A percentile compares a stretch with the other conserved stretches of the same genome.
Evolutionary conservation across 2,329 filamentous ascomycete genomes (phyloP).

Genomic region (Neofusicoccum parvum): DNA sequence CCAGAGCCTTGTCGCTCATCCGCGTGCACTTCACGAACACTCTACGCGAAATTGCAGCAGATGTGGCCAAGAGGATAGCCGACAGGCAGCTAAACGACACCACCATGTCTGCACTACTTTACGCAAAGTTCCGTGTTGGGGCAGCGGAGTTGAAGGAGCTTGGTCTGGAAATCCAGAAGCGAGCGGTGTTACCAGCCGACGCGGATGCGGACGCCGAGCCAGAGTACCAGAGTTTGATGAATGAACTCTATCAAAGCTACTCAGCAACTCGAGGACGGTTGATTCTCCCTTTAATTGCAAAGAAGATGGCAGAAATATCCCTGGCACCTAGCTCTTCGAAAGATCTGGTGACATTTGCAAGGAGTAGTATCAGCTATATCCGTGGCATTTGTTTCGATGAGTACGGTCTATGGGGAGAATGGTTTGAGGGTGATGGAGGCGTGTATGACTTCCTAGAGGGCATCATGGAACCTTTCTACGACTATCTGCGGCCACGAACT

Average conservation of each 20-base stretch:
- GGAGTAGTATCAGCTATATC: conserved; percentile 66
- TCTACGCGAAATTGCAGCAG: conserved; percentile 64
- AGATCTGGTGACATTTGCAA: conserved; percentile 66
- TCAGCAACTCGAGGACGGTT: conserved; percentile 60
- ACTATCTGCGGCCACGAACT: conserved; percentile 64
- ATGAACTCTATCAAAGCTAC: conserved; percentile 66
- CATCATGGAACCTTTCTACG: conserved; percentile 68
- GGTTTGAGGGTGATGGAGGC: conserved; percentile 65
- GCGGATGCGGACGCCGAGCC: conserved; percentile 60
- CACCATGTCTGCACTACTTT: conserved; percentile 69
- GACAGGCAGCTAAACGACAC: conserved; percentile 71
- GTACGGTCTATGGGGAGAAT: conserved; percentile 67
- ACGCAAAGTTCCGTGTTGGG: conserved; percentile 70
- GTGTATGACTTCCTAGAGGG: conserved; percentile 68
- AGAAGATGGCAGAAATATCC: conserved; percentile 60
- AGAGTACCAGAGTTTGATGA: conserved; percentile 67
- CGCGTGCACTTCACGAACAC: conserved; percentile 66
- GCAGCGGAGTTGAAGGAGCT: conserved; percentile 67
- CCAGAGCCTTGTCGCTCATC: conserved; percentile 66
- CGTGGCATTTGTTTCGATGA: conserved; percentile 68
- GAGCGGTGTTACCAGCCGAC: conserved; percentile 62
- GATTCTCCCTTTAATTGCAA: conserved; percentile 63
- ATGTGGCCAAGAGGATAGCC: conserved; percentile 64
- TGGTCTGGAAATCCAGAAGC: conserved; percentile 68
- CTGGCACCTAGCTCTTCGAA: conserved; percentile 62